Percentiles rank a stretch among this genome's conserved stretches.
Evolutionary conservation across 2,329 filamentous ascomycete genomes (phyloP).

Genomic region (Fusarium brevicatenulatum): DNA sequence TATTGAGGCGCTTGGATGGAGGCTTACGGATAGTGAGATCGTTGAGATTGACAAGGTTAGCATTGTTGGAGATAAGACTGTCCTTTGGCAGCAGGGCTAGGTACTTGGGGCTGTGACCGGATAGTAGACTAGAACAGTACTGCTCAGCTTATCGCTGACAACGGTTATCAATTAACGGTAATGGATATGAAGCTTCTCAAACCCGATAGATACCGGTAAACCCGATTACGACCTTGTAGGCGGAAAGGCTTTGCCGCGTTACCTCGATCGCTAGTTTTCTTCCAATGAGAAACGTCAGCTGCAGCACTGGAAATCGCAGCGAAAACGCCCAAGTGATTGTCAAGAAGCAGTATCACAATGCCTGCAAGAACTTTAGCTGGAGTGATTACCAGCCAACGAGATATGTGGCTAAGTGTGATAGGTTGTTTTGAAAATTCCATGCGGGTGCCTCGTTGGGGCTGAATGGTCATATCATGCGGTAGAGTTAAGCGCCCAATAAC

Average conservation of each 20-base stretch:
- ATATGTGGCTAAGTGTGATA: neutral
- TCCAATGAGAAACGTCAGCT: too few species aligned
- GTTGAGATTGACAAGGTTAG: conserved; percentile 10
- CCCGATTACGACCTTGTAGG: too few species aligned
- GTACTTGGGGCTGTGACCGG: fast-evolving
- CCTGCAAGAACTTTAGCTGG: neutral
- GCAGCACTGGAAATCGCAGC: too few species aligned
- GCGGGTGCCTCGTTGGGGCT: neutral
- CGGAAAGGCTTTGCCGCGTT: too few species aligned
- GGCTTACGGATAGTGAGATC: neutral
- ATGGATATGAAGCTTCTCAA: neutral
- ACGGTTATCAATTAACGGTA: fast-evolving
- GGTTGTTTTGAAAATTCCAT: fast-evolving
- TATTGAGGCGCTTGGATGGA: conserved; percentile 14
- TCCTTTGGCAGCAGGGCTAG: conserved; percentile 8
- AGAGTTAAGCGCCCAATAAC: fast-evolving
- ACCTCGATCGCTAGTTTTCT: too few species aligned
- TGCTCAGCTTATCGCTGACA: fast-evolving
- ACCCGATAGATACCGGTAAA: too few species aligned
- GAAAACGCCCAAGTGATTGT: too few species aligned
- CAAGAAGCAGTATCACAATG: too few species aligned
- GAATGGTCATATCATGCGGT: neutral
- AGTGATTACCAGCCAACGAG: fast-evolving
- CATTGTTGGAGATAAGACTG: neutral
- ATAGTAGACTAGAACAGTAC: neutral